Evolutionary conservation across 1,139 yeast species (phyloP), one percentile per base, ranked within the genome.

Genomic region (Saccharomyces pastorianus): DNA sequence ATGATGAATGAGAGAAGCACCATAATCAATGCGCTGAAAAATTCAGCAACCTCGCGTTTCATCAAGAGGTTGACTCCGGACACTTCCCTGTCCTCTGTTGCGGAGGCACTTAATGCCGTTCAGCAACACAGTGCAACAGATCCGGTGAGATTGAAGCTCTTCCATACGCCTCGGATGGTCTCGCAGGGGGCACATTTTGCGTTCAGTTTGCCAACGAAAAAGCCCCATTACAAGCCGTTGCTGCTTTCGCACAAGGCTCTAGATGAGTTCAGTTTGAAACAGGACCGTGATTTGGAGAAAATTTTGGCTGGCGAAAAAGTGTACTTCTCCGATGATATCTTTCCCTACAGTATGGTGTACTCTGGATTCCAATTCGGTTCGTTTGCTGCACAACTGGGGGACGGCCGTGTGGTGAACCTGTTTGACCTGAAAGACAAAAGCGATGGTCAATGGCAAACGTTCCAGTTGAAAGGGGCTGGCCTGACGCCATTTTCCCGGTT

Each of bases 351-450:
- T 6, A 91, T 86, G 68, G 88, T 95, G 0, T 93, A 93, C 69
- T 96, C 98, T 1, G 99, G 99, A 1, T 89, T 87, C 78, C 99
- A 93, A 67, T 93, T 93, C 74, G 98, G 99, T 2, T 83, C 80
- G 61, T 93, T 93, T 82, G 97, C 98, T 0, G 98, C 98, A 1
- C 99, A 93, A 69, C 73, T 93, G 59, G 99, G 99, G 4, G 99
- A 93, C 68, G 99, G 99, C 0, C 75, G 99, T 58, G 97, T 90
- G 2, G 78, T 84, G 7, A 88, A 86, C 64, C 72, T 93, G 50
- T 90, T 91, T 71, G 95, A 88, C 59, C 72, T 85, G 0, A 76
- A 77, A 4, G 76, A 75, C 52, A 63, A 58, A 2, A 7, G 25
- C 4, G 66, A 72, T 0, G 71, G 72, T 4, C 55, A 54, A 1